Base-by-base conservation (phyloP, 495 filamentous ascomycete species). In the Chaetomium cochliodes region DNA sequence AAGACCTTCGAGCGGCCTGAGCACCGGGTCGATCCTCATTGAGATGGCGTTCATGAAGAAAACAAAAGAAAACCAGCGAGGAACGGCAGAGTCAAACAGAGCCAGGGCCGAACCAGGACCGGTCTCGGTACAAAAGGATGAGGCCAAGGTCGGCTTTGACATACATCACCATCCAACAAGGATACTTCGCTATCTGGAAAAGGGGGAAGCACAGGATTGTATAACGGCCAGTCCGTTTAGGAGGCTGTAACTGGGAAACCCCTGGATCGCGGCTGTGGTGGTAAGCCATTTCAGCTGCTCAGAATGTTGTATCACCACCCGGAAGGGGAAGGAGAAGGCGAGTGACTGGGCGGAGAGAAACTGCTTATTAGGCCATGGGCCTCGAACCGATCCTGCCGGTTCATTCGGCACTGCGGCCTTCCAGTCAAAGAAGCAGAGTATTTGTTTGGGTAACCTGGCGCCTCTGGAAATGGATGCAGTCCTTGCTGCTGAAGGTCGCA, bases 21-120 rank as follows among this genome's bases (percentile, higher is more conserved):
- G 49, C 67, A 41, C 58, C 16, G 55, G 23, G 62, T 30, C 54
- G 62, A 70, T 67, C 68, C 25, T 49, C 58, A 63, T 63, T 11
- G 50, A 60, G 22, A 46, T 37, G 11, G 37, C 7, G 23, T 15
- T 15, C 3, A 25, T 42, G 50, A 33, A 51, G 16, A 60, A 49
- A 33, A n/a, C 15, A 47, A 30, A 16, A 47, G 20, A 4, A 62
- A 42, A 42, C 2, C 18, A 13, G 18, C 20, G 16, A 62, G n/a
- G 53, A 22, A n/a, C 22, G 26, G 63, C 33, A 11, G 23, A 54
- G 63, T 65, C 49, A 56, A 41, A 54, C 63, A 59, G 56, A 47
- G 7, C 33, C 46, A 44, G 0, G 6, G 33, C 63, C 60, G 50
- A 23, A n/a, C 50, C 26, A 22, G 12, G 58, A 41, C 58, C 46